Conservation (phyloP, 192 early-diverging fungal genomes). For the Obelidium mucronatum region DNA sequence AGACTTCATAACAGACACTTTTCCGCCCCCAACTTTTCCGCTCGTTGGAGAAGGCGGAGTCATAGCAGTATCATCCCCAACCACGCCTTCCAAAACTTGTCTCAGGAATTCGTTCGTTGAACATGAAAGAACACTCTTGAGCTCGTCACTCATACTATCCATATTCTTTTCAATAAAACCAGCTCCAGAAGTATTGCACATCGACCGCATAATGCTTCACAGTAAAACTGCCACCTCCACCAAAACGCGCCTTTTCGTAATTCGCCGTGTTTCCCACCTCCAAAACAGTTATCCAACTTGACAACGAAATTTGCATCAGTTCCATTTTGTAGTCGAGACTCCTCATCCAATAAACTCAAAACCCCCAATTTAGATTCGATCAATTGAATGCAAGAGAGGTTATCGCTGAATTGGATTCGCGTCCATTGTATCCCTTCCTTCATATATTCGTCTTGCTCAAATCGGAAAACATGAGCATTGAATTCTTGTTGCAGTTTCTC, state of each 20-base stretch:
- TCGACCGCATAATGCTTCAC: constrained; percentile 89
- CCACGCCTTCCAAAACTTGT: constrained; percentile 58
- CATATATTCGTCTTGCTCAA: constrained; percentile 95
- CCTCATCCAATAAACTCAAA: constrained; percentile 93
- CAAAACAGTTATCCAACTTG: constrained; percentile 78
- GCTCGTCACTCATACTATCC: constrained; percentile 89
- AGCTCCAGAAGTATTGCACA: constrained; percentile 82
- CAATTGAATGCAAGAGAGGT: constrained; percentile 92
- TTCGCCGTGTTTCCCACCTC: constrained; percentile 44
- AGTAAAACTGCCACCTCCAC: constrained; percentile 77
- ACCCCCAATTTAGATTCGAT: constrained; percentile 89
- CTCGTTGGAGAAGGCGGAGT: no score
- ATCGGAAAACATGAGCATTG: constrained; percentile 92
- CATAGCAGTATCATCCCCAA: constrained; percentile 33
- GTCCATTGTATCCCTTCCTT: constrained; percentile 57
- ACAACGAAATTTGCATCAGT: constrained; percentile 82
- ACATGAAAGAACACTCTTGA: constrained; percentile 70
- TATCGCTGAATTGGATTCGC: constrained; percentile 93
- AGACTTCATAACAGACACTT: constrained; percentile 60
- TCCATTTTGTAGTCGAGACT: constrained; percentile 83
- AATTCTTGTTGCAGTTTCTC: constrained; percentile 97
- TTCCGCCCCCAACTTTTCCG: constrained; percentile 1
- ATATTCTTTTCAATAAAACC: constrained; percentile 94
- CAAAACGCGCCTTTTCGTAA: constrained; percentile 85
- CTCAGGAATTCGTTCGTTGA: constrained; percentile 75